Evolutionary conservation across 1,284 basidiomycete genomes (phyloP), one percentile per base, ranked within the genome.

Genomic region (Phlebopus sp.): DNA sequence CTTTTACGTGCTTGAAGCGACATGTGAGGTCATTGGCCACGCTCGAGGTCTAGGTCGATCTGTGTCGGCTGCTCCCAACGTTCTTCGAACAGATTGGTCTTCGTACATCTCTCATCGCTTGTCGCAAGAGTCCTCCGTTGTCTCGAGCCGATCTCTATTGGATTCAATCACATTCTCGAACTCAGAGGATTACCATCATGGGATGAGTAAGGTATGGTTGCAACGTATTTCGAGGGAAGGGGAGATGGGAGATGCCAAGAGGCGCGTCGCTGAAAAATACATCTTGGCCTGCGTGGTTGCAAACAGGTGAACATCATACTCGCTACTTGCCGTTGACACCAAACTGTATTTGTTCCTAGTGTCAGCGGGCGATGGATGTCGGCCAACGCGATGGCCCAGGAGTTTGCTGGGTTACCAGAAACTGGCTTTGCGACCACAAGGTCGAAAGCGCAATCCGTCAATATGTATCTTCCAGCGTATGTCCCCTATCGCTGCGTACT

Each of bases 341-440:
- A 29, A 29, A 45, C 30, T 47, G 34, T n/a, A 9, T 46, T 17
- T 37, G 27, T 42, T 19, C 36, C 47, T 53, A 88, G 86, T 53
- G 59, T 89, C 35, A 85, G 83, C 47, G 86, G 86, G 2, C 64
- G 61, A 8, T 86, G 79, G 75, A 82, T 78, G 77, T 75, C 82
- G 3, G 71, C 78, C 7, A 72, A 67, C 14, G 72, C 79, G 52
- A 88, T 86, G 82, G 79, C 75, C 8, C 80, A 81, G 57, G 80
- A 82, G 35, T 81, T 82, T 60, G 73, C 78, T 4, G 79, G 83
- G 2, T 64, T 78, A 2, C 57, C 74, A 0, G 40, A 60, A 15
- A 48, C 52, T 3, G 37, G 46, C 2, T 47, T 51, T n/a, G 21
- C 47, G 7, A 27, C 47, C 3, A 38, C 56, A 9, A 60, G 54